phyloP scores from a whole-genome alignment of 306 rosid genomes.

The Glycyrrhiza uralensis region DNA sequence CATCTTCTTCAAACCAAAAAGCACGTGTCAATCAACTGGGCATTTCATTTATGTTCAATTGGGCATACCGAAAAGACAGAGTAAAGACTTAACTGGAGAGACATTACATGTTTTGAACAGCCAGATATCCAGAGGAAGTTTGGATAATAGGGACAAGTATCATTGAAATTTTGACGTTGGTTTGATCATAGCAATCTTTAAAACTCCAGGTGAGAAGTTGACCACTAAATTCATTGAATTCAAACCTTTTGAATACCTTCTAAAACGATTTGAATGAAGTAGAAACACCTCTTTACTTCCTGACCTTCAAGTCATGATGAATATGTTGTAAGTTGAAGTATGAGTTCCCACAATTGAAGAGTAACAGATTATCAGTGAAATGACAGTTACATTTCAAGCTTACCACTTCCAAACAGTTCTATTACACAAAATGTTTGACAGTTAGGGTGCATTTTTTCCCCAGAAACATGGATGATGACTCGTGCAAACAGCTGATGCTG shows the following conservation, averaged over 20 bases:
- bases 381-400: not conserved
- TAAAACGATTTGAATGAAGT: not conserved
- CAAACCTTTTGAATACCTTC: not conserved
- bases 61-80: not conserved
- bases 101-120: not conserved
- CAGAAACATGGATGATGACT: not conserved
- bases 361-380: not conserved
- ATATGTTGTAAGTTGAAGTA: not conserved
- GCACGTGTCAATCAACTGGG: not conserved
- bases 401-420: slow-evolving; percentile 1
- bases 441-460: not conserved
- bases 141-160: not conserved
- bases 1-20: not conserved
- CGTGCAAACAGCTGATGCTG: not conserved
- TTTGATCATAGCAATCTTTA: not conserved
- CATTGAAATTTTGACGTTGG: not conserved
- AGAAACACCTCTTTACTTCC: not conserved
- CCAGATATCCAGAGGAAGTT: not conserved
- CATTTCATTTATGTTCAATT: not conserved
- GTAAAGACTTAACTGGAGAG: not conserved
- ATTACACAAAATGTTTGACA: not conserved
- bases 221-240: not conserved
- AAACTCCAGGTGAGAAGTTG: not conserved
- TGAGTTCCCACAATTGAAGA: not conserved
- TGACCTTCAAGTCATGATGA: not conserved